Evolutionary conservation across 768 basidiomycete species (phyloP).

Genomic region (Pleurotus cornucopiae): DNA sequence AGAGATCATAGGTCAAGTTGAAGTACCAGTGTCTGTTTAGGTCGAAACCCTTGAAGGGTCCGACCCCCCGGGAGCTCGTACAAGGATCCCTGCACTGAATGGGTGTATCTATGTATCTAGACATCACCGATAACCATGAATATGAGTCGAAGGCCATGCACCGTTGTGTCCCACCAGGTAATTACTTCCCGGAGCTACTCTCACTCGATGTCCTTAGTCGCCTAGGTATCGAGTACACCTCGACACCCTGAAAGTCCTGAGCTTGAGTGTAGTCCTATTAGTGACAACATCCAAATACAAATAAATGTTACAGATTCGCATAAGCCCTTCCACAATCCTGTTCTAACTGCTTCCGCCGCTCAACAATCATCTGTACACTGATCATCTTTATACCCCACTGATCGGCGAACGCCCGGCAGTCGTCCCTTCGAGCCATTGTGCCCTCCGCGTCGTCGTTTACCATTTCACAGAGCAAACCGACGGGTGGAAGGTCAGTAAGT

Average conservation of each 20-base stretch:
- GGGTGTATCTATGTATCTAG: no score
- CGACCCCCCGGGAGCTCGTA: no score
- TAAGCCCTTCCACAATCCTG: neutral
- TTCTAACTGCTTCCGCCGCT: slow-evolving; percentile 35
- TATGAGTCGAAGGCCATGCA: no score
- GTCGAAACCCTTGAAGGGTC: no score
- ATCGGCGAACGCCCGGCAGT: slow-evolving; percentile 88
- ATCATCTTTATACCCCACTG: slow-evolving; percentile 91
- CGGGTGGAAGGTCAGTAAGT: slow-evolving; percentile 63
- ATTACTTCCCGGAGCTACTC: no score
- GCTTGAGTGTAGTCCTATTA: no score
- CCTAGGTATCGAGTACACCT: no score
- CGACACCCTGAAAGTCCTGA: no score
- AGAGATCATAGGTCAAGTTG: slow-evolving; percentile 1
- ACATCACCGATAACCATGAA: no score
- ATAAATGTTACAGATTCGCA: neutral
- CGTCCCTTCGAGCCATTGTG: slow-evolving; percentile 92
- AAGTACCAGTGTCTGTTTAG: neutral
- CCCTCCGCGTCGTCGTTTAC: slow-evolving; percentile 90
- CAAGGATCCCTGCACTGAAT: no score
- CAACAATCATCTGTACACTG: slow-evolving; percentile 80
- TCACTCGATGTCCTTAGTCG: no score
- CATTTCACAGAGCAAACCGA: slow-evolving; percentile 89
- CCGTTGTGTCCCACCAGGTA: no score
- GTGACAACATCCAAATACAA: neutral